phyloP scores from a whole-genome alignment of 176 grass and related monocot genomes.

The Poa pratensis region DNA sequence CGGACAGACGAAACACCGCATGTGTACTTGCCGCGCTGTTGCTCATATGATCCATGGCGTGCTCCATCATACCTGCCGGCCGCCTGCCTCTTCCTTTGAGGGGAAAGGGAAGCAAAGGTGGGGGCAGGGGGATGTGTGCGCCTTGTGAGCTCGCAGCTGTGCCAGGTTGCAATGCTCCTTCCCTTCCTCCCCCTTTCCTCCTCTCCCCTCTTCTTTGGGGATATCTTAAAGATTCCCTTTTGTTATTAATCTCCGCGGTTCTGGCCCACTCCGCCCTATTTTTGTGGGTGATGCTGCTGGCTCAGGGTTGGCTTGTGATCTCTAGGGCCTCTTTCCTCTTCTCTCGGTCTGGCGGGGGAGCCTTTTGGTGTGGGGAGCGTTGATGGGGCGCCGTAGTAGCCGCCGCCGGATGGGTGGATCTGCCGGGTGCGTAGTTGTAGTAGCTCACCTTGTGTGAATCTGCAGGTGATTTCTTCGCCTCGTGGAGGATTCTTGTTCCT shows the following conservation, averaged over 20 bases:
- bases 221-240: constrained; percentile 46
- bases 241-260: constrained; percentile 45
- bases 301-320: constrained; percentile 31
- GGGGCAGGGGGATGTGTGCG: constrained; percentile 36
- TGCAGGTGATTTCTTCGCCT: constrained; percentile 36
- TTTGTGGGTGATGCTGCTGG: constrained; percentile 50
- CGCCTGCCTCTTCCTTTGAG: constrained; percentile 29
- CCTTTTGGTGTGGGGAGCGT: constrained; percentile 35
- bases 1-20: constrained; percentile 28
- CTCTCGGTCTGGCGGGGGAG: constrained; percentile 1
- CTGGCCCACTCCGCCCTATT: constrained; percentile 53
- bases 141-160: constrained; percentile 62
- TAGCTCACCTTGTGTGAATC: neutral
- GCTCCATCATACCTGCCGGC: constrained; percentile 48
- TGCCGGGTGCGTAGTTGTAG: constrained; percentile 11
- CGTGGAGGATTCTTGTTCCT: neutral
- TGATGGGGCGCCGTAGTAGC: constrained; percentile 38
- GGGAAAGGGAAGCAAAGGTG: neutral
- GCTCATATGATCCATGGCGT: constrained; percentile 60
- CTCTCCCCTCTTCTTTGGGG: constrained; percentile 14
- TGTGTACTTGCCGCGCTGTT: constrained; percentile 46
- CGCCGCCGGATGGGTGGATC: constrained; percentile 42
- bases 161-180: constrained; percentile 59
- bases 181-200: constrained; percentile 25
- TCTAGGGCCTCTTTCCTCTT: constrained; percentile 18